Conservation (phyloP, 1,284 basidiomycete species). For the Apiotrichum domesticum region DNA sequence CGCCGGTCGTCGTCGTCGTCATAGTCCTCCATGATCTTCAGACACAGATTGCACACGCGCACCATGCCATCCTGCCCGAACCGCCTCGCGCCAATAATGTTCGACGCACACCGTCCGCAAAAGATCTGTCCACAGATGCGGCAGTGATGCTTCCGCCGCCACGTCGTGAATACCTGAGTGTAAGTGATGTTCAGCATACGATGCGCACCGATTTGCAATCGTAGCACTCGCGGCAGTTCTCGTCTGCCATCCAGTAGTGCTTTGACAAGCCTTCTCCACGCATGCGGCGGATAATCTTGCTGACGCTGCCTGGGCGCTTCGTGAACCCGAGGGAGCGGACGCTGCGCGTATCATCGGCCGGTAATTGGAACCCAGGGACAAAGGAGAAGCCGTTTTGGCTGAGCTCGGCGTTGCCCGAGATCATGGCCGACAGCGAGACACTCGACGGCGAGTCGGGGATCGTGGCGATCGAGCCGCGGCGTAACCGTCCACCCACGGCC, state of each 20-base stretch:
- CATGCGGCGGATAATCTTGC: slow-evolving; percentile 78
- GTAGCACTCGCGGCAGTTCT: slow-evolving; percentile 90
- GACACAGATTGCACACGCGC: slow-evolving; percentile 87
- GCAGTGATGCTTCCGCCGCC: slow-evolving; percentile 91
- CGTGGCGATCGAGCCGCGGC: slow-evolving; percentile 39
- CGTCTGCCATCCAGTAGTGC: slow-evolving; percentile 98
- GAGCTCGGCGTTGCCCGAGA: slow-evolving; percentile 37
- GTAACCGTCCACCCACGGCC: slow-evolving; percentile 16
- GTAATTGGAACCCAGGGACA: slow-evolving; percentile 44
- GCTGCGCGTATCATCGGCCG: slow-evolving; percentile 42
- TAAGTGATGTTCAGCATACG: slow-evolving; percentile 52
- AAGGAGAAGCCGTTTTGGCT: slow-evolving; percentile 34
- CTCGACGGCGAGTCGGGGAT: slow-evolving; percentile 43
- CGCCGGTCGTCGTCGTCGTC: slow-evolving; percentile 56
- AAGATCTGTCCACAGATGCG: slow-evolving; percentile 87
- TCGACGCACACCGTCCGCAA: slow-evolving; percentile 91
- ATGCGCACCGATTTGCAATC: slow-evolving; percentile 60
- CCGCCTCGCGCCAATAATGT: slow-evolving; percentile 88
- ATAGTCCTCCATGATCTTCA: slow-evolving; percentile 76
- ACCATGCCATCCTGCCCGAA: slow-evolving; percentile 90
- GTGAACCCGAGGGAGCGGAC: slow-evolving; percentile 45
- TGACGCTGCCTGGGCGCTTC: slow-evolving; percentile 71
- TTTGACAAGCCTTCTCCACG: slow-evolving; percentile 61
- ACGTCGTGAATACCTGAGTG: slow-evolving; percentile 87
- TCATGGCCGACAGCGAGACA: slow-evolving; percentile 39